A percentile compares a stretch with the other conserved stretches of the same genome.
Evolutionary conservation across 202 grass and related monocot species (phyloP).

Genomic region (Carex sylvatica): DNA sequence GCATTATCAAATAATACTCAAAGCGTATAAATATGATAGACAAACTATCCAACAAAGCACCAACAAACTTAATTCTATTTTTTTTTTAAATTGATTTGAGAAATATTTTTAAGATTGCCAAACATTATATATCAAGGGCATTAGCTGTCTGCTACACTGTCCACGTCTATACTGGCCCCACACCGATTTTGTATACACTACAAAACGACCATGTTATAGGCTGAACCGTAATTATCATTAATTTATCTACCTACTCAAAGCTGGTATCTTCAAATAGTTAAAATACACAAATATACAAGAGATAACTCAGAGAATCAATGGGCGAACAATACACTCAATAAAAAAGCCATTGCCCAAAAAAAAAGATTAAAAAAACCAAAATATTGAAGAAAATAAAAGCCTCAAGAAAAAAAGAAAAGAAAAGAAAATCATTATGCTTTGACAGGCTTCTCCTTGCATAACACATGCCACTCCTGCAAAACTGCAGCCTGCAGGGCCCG

Average conservation of each 20-base stretch:
- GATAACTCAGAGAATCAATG: slow-evolving; percentile 35
- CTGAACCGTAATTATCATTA: background rate
- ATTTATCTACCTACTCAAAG: slow-evolving; percentile 14
- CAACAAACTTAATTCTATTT: too few species aligned
- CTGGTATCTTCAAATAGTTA: background rate
- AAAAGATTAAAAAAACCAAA: slow-evolving; percentile 28
- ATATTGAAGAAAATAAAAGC: background rate
- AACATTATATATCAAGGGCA: too few species aligned
- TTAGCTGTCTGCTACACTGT: too few species aligned
- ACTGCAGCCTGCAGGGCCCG: slow-evolving; percentile 88
- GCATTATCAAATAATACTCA: too few species aligned
- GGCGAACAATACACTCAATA: slow-evolving; percentile 25
- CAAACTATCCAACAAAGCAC: too few species aligned
- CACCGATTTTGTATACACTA: background rate
- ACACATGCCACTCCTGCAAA: slow-evolving; percentile 89
- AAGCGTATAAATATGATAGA: too few species aligned
- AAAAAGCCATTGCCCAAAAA: background rate
- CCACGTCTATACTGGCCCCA: too few species aligned
- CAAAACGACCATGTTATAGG: background rate
- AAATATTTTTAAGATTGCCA: too few species aligned
- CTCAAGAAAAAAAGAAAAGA: background rate
- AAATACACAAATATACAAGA: slow-evolving; percentile 27
- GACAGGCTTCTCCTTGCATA: slow-evolving; percentile 86
- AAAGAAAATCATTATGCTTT: slow-evolving; percentile 53
- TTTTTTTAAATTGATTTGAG: too few species aligned